Evolutionary conservation across 164 flowering plant genomes (phyloP), one percentile per base, ranked within the genome.

Genomic region (Kalanchoe fedtschenkoi): DNA sequence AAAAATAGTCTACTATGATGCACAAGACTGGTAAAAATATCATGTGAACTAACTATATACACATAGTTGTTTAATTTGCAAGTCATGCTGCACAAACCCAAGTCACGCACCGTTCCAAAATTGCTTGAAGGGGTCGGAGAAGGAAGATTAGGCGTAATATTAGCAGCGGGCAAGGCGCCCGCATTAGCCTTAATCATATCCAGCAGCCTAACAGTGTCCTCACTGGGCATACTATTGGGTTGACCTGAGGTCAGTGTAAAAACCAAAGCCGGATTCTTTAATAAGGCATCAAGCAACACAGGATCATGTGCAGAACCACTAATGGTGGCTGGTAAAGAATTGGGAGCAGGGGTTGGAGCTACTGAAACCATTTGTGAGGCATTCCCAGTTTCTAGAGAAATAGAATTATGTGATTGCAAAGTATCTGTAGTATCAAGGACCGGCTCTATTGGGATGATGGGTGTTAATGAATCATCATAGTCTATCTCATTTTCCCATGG

Each of bases 401-500:
- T 22, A 58, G 67, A 38, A 44, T 15, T 28, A 29, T 44, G 58
- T 21, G 38, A 30, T 17, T 71, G 44, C 55, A 76, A 83, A 9
- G 74, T 59, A 41, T 58, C 70, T 34, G 87, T 88, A 28, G 66
- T 65, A 30, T 89, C 96, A 1, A 87, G 85, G 3, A 71, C 73
- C 72, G 85, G 96, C 58, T 91, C 90, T 9, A 66, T 77, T 29
- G 95, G 96, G 63, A 95, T 82, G 74, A 71, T 82, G 0, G 87
- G 86, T 58, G 97, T 95, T 75, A 91, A 72, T 17, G 84, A 51
- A 65, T 95, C 99, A 73, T 95, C 97, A 70, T 78, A 85, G 73
- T 86, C 99, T 80, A 95, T 84, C 69, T 95, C 99, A n/a, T 69
- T 61, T 74, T 91, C 99, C 99, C 99, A 95, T 5, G 99, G 99